phyloP scores from a whole-genome alignment of 2,329 filamentous ascomycete species.

The Alternaria novae-zelandiae region DNA sequence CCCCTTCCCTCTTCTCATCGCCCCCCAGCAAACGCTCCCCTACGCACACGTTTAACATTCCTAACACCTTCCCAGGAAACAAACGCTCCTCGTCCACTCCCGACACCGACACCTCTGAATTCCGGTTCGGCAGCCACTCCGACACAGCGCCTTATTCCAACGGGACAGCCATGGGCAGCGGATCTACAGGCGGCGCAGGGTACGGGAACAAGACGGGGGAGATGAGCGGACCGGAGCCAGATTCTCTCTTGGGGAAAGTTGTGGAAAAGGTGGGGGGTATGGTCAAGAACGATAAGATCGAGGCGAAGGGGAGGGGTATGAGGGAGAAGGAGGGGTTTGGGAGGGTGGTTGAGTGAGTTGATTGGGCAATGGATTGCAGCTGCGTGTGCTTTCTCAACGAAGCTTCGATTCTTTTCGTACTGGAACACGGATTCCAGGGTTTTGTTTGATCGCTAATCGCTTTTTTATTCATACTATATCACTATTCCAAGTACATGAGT shows the following conservation, averaged over 20 bases:
- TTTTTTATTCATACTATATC: neutral
- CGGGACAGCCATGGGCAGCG: constrained; percentile 36
- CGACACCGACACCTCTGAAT: neutral
- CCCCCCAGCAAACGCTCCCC: neutral
- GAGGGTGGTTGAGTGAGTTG: neutral
- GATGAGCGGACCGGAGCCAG: constrained; percentile 27
- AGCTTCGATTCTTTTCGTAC: neutral
- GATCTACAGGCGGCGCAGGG: constrained; percentile 44
- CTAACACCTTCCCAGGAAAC: constrained; percentile 31
- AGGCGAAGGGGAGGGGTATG: constrained; percentile 59
- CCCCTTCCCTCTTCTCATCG: neutral
- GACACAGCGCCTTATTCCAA: constrained; percentile 35
- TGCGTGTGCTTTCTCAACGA: neutral
- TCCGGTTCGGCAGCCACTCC: constrained; percentile 28
- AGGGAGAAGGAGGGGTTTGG: constrained; percentile 46
- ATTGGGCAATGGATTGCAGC: neutral
- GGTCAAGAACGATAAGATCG: constrained; percentile 57
- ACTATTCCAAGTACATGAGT: neutral
- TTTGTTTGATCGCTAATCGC: neutral
- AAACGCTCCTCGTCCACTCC: constrained; percentile 32
- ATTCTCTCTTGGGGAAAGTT: constrained; percentile 62
- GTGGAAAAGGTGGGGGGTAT: constrained; percentile 64
- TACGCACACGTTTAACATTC: neutral
- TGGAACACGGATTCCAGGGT: neutral
- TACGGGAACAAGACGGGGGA: constrained; percentile 50